These are phyloP conservation scores for Venturia oleaginea DNA, from an alignment of 2,329 filamentous ascomycete genomes.

Conservation along the genomic window DNA sequence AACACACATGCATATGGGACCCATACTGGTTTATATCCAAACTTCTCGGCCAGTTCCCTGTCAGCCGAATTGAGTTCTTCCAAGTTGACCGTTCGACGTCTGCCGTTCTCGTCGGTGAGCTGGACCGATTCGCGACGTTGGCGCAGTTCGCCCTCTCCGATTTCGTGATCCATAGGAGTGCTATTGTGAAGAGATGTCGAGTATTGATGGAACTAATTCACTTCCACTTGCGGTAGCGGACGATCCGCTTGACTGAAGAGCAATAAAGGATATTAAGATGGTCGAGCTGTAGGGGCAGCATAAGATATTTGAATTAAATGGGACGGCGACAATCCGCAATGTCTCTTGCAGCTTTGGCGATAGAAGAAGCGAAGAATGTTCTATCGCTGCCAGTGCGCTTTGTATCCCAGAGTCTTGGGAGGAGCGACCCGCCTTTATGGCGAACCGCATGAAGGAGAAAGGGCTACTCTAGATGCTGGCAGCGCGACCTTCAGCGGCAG, in stretches of 20 bases:
- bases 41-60: conserved; percentile 23
- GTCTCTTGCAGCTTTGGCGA: background rate
- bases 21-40: conserved; percentile 25
- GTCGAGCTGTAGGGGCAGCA: conserved; percentile 7
- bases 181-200: background rate
- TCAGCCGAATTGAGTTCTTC: conserved; percentile 22
- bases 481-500: background rate
- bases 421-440: conserved; percentile 2
- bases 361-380: conserved; percentile 2
- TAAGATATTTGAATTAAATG: background rate
- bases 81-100: conserved; percentile 16
- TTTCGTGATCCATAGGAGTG: conserved; percentile 1
- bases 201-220: background rate
- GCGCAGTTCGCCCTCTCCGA: background rate
- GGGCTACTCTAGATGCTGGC: background rate
- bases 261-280: conserved; percentile 10
- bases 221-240: conserved; percentile 14
- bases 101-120: conserved; percentile 13
- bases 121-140: conserved; percentile 9
- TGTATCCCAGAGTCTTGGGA: background rate
- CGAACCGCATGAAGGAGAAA: background rate
- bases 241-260: conserved; percentile 11
- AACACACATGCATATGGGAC: background rate
- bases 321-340: conserved; percentile 6
- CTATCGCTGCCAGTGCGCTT: background rate